phyloP scores from a whole-genome alignment of 1,139 yeast species.

The Lodderomyces elongisporus region DNA sequence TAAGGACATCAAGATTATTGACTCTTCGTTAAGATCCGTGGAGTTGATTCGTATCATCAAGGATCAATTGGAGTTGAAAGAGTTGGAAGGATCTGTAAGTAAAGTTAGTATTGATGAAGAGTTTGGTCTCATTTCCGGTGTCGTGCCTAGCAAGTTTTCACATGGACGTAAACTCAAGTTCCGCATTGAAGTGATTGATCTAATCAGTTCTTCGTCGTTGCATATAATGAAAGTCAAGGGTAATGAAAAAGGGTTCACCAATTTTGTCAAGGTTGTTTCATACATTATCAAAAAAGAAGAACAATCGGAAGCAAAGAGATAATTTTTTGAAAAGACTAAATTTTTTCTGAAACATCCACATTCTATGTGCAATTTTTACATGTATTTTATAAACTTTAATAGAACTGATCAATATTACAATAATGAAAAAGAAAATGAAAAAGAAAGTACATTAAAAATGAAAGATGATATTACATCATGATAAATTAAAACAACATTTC shows the following conservation, averaged over 20 bases:
- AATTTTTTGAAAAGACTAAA: too few species aligned
- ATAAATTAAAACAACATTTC: too few species aligned
- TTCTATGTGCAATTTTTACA: too few species aligned
- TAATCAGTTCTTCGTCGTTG: constrained; percentile 42
- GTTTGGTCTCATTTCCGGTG: constrained; percentile 42
- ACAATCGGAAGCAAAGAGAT: too few species aligned
- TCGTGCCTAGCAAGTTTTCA: constrained; percentile 45
- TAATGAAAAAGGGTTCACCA: constrained; percentile 60
- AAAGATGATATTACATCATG: too few species aligned
- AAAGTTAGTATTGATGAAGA: constrained; percentile 40
- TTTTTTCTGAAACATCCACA: too few species aligned
- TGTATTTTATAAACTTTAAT: too few species aligned
- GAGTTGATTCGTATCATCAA: constrained; percentile 33
- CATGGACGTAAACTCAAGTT: constrained; percentile 46
- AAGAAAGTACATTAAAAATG: too few species aligned
- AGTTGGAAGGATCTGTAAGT: constrained; percentile 47
- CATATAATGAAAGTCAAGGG: constrained; percentile 58
- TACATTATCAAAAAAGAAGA: constrained; percentile 37
- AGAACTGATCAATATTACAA: too few species aligned
- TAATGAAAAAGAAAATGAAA: too few species aligned
- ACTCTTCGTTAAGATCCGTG: constrained; percentile 26
- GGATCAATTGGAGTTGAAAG: constrained; percentile 43
- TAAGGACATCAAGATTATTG: constrained; percentile 28
- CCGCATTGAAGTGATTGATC: constrained; percentile 40
- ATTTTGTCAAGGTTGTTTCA: constrained; percentile 46